Conservation (phyloP, 306 rosid genomes). For the Glycine tomentella region DNA sequence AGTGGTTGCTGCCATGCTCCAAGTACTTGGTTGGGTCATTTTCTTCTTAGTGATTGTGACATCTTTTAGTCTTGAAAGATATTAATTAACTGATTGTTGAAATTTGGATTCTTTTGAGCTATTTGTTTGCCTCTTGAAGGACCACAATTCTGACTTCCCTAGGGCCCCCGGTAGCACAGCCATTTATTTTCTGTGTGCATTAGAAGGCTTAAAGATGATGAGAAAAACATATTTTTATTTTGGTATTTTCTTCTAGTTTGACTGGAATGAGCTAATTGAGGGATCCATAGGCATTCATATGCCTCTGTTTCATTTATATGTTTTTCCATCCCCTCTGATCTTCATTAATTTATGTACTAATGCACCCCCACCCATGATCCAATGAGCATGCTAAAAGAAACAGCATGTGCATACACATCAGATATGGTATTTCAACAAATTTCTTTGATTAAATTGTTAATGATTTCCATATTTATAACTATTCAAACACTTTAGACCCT, state of each 20-base stretch:
- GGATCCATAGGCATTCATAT: not conserved
- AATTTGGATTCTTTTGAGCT: constrained; percentile 24
- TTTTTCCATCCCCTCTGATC: not conserved
- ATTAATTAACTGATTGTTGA: constrained; percentile 18
- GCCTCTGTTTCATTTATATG: not conserved
- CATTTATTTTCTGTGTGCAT: constrained; percentile 10
- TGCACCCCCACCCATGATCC: constrained; percentile 19
- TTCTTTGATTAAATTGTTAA: not conserved
- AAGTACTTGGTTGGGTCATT: constrained; percentile 36
- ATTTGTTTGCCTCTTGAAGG: constrained; percentile 20
- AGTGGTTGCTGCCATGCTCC: constrained; percentile 25
- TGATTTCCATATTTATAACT: constrained; percentile 3
- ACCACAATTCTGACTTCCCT: no score
- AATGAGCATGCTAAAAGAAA: not conserved
- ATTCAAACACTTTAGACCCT: constrained; percentile 31
- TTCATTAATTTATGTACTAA: constrained; percentile 13
- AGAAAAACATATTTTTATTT: constrained; percentile 16
- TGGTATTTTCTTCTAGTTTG: constrained; percentile 33
- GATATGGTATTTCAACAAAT: constrained; percentile 31
- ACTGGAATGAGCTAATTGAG: constrained; percentile 9
- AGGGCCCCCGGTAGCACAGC: no score
- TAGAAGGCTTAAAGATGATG: constrained; percentile 18
- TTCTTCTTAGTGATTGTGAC: constrained; percentile 25
- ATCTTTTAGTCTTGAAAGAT: constrained; percentile 22
- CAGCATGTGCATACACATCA: not conserved